Evolutionary conservation across 2,329 filamentous ascomycete genomes (phyloP).

Genomic region (Diaporthe amygdali): DNA sequence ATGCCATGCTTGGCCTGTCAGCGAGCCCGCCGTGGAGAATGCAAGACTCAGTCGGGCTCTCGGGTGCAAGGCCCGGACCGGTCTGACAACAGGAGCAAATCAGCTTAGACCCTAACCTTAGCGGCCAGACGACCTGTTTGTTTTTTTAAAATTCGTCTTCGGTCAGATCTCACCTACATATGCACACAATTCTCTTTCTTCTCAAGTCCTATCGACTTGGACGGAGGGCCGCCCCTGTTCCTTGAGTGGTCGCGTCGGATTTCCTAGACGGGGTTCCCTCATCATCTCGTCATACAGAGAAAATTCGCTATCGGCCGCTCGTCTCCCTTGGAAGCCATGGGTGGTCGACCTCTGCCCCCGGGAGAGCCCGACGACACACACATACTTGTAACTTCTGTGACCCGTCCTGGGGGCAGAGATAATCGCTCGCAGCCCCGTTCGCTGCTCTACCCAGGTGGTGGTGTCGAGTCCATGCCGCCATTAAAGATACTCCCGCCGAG

Average conservation of each 20-base stretch:
- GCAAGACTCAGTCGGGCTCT: not conserved
- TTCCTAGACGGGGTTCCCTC: not conserved
- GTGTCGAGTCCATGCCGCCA: too few species aligned
- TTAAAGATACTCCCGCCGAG: too few species aligned
- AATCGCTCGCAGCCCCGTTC: too few species aligned
- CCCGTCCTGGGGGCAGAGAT: too few species aligned
- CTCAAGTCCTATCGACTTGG: not conserved
- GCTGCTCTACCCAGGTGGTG: too few species aligned
- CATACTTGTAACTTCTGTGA: too few species aligned
- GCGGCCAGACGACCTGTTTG: not conserved
- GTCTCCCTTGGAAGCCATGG: not conserved
- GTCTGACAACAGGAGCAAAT: not conserved
- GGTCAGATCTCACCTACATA: constrained; percentile 11
- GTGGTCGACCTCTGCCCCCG: not conserved
- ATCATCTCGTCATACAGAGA: not conserved
- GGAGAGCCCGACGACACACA: not conserved
- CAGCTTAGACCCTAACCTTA: not conserved
- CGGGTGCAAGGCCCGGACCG: constrained; percentile 10
- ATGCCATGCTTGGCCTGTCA: too few species aligned
- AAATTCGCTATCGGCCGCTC: not conserved
- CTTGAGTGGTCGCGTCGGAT: not conserved
- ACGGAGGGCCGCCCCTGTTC: not conserved
- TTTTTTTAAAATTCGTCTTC: not conserved
- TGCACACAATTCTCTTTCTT: not conserved
- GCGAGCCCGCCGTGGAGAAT: not conserved